Percentiles rank a stretch among this genome's conserved stretches.
Conservation (phyloP, 2,329 filamentous ascomycete species). For the Beauveria scarabaeidicola region DNA sequence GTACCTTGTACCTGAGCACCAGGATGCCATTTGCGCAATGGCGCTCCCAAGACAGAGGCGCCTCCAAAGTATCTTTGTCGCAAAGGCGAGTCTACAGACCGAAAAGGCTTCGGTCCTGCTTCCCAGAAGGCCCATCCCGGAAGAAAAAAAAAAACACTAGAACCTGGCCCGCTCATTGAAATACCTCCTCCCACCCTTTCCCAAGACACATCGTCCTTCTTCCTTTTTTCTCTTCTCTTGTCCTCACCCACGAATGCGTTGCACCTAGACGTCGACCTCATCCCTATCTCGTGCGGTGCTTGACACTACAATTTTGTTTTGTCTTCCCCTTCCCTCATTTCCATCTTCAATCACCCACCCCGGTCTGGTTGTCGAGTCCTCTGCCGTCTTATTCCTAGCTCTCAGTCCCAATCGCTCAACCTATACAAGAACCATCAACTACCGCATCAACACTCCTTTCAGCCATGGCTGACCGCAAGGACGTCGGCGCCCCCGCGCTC, state of each 20-base stretch:
- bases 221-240: conserved; percentile 27
- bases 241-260: conserved; percentile 44
- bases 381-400: neutral
- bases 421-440: conserved; percentile 8
- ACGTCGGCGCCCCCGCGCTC: conserved; percentile 46
- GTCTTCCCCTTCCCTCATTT: conserved; percentile 18
- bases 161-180: conserved; percentile 24
- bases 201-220: conserved; percentile 19
- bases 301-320: conserved; percentile 24
- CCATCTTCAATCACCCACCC: conserved; percentile 18
- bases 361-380: conserved; percentile 6
- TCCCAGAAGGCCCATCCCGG: conserved; percentile 9
- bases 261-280: conserved; percentile 30
- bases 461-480: conserved; percentile 47
- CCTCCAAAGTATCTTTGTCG: conserved; percentile 1
- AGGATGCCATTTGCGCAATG: conserved; percentile 1
- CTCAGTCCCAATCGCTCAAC: neutral
- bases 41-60: neutral
- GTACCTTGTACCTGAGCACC: neutral
- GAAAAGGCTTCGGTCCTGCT: conserved; percentile 6
- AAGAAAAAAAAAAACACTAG: conserved; percentile 5
- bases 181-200: conserved; percentile 30
- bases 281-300: conserved; percentile 42
- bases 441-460: neutral
- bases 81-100: neutral